Evolutionary conservation across 768 basidiomycete genomes (phyloP), one percentile per base, ranked within the genome.

Genomic region (Dentipellis sp.): DNA sequence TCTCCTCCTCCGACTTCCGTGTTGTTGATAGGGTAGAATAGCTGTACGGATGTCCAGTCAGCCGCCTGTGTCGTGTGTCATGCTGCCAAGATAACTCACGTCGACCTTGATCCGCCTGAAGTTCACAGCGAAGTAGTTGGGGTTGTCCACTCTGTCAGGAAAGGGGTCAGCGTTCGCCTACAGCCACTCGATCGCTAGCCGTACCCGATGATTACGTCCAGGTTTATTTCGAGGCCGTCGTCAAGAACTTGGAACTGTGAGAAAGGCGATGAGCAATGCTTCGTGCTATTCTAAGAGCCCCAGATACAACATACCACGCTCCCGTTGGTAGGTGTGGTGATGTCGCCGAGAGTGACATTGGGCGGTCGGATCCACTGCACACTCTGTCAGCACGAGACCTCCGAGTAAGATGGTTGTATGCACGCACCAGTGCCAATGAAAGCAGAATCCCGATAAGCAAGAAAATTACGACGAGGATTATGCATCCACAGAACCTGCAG

Each of bases 281-380:
- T 29, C 19, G 48, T 22, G 14, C 22, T 21, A 2, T n/a, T 3
- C 48, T 35, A 8, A 14, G 1, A 50, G 12, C 19, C 19, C 17
- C 10, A 16, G 8, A 50, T 35, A 22, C 22, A 10, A 35, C 12
- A 46, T 23, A 21, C 49, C 49, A 22, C 35, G 17, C 53, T 53
- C 10, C 53, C 53, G 42, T 53, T 53, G 4, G 38, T 10, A 11
- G 53, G 38, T 14, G n/a, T 21, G n/a, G 70, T 66, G 22, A 81
- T 77, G 34, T 67, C 62, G 12, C 84, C 83, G 56, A 93, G 73
- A 22, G 66, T 65, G 50, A 92, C 71, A 58, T 81, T 76, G 1
- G 90, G 91, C 21, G 90, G 90, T 34, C 82, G 78, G 51, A 86
- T 76, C 85, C 86, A 93, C 90, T 92, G 50, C 14, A 17, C 38